These are phyloP conservation scores for Penicillium sp. DNA, from an alignment of 2,329 filamentous ascomycete genomes.

Conservation along the genomic window DNA sequence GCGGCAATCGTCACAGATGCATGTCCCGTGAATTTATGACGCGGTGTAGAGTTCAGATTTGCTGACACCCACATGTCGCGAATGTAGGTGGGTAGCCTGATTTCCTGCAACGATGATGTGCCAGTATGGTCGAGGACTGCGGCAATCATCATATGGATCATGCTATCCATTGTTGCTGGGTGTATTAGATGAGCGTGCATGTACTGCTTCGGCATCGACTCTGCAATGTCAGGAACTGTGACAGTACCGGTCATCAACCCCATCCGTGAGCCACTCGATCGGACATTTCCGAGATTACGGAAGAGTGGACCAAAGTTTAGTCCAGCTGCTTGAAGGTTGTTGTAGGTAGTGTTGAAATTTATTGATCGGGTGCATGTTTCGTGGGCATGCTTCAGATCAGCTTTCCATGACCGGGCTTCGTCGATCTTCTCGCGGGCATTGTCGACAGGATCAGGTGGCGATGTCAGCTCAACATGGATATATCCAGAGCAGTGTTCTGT, in stretches of 20 bases:
- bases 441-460: neutral
- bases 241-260: conserved; percentile 24
- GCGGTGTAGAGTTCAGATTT: conserved; percentile 17
- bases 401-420: conserved; percentile 13
- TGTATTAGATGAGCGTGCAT: conserved; percentile 34
- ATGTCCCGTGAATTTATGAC: conserved; percentile 23
- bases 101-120: conserved; percentile 17
- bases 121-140: conserved; percentile 24
- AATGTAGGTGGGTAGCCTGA: conserved; percentile 30
- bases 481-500: conserved; percentile 34
- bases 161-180: conserved; percentile 34
- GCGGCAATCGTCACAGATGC: conserved; percentile 14
- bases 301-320: conserved; percentile 31
- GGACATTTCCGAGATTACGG: conserved; percentile 25
- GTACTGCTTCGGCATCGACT: conserved; percentile 32
- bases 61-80: conserved; percentile 32
- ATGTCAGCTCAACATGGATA: conserved; percentile 22
- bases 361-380: conserved; percentile 21
- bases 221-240: conserved; percentile 26
- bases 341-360: conserved; percentile 23
- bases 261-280: conserved; percentile 11
- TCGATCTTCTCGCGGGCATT: conserved; percentile 10
- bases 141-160: conserved; percentile 30
- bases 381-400: conserved; percentile 8
- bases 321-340: conserved; percentile 25